Evolutionary conservation across 1,284 basidiomycete species (phyloP).

Genomic region (Sporisorium iseilematis-ciliati): DNA sequence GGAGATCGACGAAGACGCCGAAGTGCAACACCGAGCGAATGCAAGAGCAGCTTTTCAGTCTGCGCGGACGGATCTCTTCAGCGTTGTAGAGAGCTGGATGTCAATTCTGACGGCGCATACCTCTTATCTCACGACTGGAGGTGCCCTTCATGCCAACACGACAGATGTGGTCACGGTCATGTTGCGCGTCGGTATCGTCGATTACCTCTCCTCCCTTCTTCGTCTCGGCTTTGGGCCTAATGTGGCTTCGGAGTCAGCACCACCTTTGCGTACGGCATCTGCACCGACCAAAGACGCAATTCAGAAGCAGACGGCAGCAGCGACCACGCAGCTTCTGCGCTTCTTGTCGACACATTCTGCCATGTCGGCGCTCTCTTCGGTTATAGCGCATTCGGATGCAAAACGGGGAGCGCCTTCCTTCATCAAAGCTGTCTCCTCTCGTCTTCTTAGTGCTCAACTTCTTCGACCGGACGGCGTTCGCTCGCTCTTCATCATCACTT

Average conservation of each 20-base stretch:
- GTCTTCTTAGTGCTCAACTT: conserved; percentile 61
- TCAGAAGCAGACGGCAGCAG: conserved; percentile 30
- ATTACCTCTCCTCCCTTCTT: conserved; percentile 41
- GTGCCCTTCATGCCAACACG: conserved; percentile 2
- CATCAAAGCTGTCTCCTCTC: conserved; percentile 45
- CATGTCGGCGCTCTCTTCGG: conserved; percentile 48
- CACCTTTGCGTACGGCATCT: neutral
- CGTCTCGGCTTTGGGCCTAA: conserved; percentile 44
- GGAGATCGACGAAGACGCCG: conserved; percentile 40
- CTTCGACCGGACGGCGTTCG: conserved; percentile 64
- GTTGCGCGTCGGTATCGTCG: conserved; percentile 44
- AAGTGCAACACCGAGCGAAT: conserved; percentile 7
- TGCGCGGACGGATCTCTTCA: conserved; percentile 23
- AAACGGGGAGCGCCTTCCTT: conserved; percentile 44
- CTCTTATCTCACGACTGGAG: neutral
- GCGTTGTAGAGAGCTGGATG: conserved; percentile 14
- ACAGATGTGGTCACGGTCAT: conserved; percentile 43
- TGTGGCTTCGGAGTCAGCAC: neutral
- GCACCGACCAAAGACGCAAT: conserved; percentile 23
- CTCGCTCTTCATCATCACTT: conserved; percentile 55
- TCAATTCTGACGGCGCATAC: conserved; percentile 13
- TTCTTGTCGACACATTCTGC: conserved; percentile 45
- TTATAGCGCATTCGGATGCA: conserved; percentile 32
- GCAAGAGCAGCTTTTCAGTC: conserved; percentile 19
- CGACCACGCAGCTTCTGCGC: conserved; percentile 31